Evolutionary conservation across 108 stramenopile species (phyloP).

Genomic region (Nitzschia sp.): DNA sequence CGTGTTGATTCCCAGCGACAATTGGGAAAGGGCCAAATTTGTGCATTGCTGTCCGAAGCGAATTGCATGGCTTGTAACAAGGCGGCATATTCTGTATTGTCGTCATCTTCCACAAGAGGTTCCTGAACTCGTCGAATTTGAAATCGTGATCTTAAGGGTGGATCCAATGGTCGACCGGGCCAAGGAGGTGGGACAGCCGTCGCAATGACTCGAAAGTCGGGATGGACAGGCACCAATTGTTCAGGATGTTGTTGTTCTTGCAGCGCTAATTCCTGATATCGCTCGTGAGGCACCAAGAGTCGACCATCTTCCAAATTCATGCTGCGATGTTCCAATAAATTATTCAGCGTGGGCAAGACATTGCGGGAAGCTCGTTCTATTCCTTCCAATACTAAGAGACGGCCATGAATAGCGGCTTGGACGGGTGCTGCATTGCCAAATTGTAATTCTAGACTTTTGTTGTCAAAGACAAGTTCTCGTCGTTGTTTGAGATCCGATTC

Average conservation of each 20-base stretch:
- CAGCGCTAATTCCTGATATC: constrained; percentile 13
- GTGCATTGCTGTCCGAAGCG: too few relatives aligned
- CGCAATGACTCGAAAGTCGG: constrained; percentile 84
- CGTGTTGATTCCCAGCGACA: too few relatives aligned
- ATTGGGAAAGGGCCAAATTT: too few relatives aligned
- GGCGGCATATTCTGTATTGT: too few relatives aligned
- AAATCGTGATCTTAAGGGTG: constrained; percentile 81
- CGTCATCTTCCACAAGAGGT: too few relatives aligned
- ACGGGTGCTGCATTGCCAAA: constrained; percentile 81
- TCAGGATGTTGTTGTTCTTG: background rate
- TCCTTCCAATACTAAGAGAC: constrained; percentile 85
- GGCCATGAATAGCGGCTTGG: constrained; percentile 80
- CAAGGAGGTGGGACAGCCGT: constrained; percentile 53
- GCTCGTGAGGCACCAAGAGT: constrained; percentile 26
- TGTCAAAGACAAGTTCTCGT: constrained; percentile 43
- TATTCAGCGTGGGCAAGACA: constrained; percentile 87
- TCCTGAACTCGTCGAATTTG: constrained; percentile 43
- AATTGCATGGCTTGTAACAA: too few relatives aligned
- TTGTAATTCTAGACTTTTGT: constrained; percentile 28
- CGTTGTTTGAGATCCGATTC: constrained; percentile 91
- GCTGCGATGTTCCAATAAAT: constrained; percentile 86
- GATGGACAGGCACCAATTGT: constrained; percentile 52
- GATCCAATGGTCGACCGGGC: constrained; percentile 67
- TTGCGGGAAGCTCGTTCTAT: constrained; percentile 86
- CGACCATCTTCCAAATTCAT: constrained; percentile 81